Evolutionary conservation across 495 filamentous ascomycete species (phyloP), one percentile per base, ranked within the genome.

Genomic region (Aspergillus incahuasiensis): DNA sequence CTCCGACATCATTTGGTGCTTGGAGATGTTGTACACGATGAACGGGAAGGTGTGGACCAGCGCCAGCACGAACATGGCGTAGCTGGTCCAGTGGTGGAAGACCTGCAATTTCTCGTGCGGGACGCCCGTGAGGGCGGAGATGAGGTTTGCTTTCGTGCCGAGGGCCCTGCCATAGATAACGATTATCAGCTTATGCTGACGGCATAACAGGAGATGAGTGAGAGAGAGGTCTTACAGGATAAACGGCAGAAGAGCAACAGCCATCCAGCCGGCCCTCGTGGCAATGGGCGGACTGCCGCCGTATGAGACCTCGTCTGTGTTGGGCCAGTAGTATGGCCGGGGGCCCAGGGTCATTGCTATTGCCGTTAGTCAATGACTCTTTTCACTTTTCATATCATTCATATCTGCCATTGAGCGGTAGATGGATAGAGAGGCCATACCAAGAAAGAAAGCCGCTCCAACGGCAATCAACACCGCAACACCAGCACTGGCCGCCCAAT

Each of bases 1-100:
- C 41, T 75, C 59, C 48, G 57, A 52, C n/a, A 72, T 67, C 69
- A 84, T 79, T 42, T 80, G 75, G 3, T 74, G 74, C 47, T 67
- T 73, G 60, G 64, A 60, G 25, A 79, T 73, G 54, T 81, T 63
- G 61, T 75, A 73, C 7, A 83, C 69, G 56, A 85, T 74, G 58
- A 84, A 86, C 0, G 81, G 81, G 48, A 84, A 79, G 0, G 81
- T 83, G 57, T 86, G 82, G 0, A 84, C 52, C 1, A 83, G 58
- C 0, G 73, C 74, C 0, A 85, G 69, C 7, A 75, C 68, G 43
- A 83, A 80, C 69, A 81, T 76, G n/a, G 75, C 71, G 60, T 73
- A 83, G 30, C 68, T 66, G 2, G 72, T 72, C 79, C 79, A 83
- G 30, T 76, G 74, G 59, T 84, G 82, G 48, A 79, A 77, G 35